Base-by-base conservation (phyloP, 805 yeast species). In the Debaryomyces prosopidis region DNA sequence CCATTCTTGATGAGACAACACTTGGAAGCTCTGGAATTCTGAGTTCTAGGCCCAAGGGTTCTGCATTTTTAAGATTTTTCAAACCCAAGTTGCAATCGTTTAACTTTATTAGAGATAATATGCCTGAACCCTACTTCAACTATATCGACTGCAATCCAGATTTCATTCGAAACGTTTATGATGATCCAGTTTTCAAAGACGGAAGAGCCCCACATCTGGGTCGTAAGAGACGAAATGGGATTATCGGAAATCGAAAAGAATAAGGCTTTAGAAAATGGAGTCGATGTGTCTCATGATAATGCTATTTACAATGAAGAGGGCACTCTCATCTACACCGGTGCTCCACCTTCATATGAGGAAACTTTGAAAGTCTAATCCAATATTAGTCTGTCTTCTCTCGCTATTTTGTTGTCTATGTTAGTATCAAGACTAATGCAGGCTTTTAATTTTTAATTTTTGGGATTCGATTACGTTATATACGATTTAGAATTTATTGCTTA, bases 261-360 rank as follows among this genome's bases (percentile, higher is more conserved):
- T 28, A 75, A 75, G 51, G 82, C 87, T 10, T 63, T 73, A n/a
- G 81, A 78, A 23, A 72, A 72, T 39, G 75, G 73, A 23, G 78
- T 84, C 18, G 73, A 73, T 47, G 82, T 83, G 5, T 66, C 73
- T 35, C 84, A 85, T 58, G 81, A 71, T 15, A 73, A 79, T 53
- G 83, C 94, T 5, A 61, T 65, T 5, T 77, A 72, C 49, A 75
- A 81, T 52, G 89, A 81, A 38, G 80, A 82, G 68, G 84, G 82
- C 36, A 70, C 70, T 43, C 64, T 77, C 15, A 62, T 60, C 5
- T 82, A 73, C 54, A 69, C 77, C 23, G 88, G 85, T 33, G 79
- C 81, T 43, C 94, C 94, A 41, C 94, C 94, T 3, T 79, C 79
- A 40, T 86, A 80, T 60, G 84, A 80, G 54, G 77, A 72, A 53